A percentile compares a stretch with the other conserved stretches of the same genome.
Evolutionary conservation across 2,329 filamentous ascomycete genomes (phyloP).

Genomic region (Diaporthe destruens): DNA sequence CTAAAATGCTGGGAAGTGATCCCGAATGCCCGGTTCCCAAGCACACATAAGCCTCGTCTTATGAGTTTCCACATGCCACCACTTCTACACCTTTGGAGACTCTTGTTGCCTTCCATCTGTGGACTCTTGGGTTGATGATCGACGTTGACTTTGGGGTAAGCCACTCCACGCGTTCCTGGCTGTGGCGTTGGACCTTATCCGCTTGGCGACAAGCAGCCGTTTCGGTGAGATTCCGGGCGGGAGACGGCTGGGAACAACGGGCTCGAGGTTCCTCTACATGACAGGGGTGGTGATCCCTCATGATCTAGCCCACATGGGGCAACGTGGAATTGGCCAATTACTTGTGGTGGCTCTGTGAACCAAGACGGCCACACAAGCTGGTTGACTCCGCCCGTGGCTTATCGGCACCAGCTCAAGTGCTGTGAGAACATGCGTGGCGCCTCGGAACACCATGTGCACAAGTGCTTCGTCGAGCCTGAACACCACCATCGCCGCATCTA

Average conservation of each 20-base stretch:
- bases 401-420: not conserved
- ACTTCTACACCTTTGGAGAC: not conserved
- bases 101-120: not conserved
- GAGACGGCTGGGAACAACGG: not conserved
- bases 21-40: constrained; percentile 20
- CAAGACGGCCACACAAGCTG: constrained; percentile 7
- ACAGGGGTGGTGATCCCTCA: constrained; percentile 8
- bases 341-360: not conserved
- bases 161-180: constrained; percentile 26
- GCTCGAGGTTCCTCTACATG: constrained; percentile 26
- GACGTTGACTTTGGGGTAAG: not conserved
- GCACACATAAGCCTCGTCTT: not conserved
- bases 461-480: not conserved
- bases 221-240: constrained; percentile 29
- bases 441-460: constrained; percentile 3
- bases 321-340: constrained; percentile 16
- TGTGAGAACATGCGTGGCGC: not conserved
- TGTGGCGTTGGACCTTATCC: constrained; percentile 2
- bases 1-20: constrained; percentile 3
- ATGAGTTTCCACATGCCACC: not conserved
- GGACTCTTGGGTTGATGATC: not conserved
- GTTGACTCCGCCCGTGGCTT: not conserved
- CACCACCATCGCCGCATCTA: constrained; percentile 7
- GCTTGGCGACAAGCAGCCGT: constrained; percentile 23
- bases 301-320: constrained; percentile 11